These are phyloP conservation scores for Coleophoma crateriformis DNA, from an alignment of 2,329 filamentous ascomycete genomes.

Conservation along the genomic window DNA sequence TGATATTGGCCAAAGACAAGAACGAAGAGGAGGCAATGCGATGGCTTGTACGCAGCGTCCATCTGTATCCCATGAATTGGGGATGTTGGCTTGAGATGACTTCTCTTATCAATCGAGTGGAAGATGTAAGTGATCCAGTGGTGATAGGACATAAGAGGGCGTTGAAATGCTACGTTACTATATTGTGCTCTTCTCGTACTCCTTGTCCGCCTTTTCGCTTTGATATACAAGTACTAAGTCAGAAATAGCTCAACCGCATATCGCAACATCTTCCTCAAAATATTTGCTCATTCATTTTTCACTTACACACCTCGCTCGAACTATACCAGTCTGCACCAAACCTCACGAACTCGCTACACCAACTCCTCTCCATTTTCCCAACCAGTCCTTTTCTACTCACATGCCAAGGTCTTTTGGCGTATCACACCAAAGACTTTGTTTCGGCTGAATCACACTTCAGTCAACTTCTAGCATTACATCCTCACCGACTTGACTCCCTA, in stretches of 20 bases:
- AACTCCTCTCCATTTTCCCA: slow-evolving; percentile 81
- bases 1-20: slow-evolving; percentile 84
- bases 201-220: not conserved
- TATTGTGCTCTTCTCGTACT: too few relatives aligned
- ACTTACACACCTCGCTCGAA: slow-evolving; percentile 84
- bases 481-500: slow-evolving; percentile 75
- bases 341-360: slow-evolving; percentile 68
- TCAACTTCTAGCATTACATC: slow-evolving; percentile 70
- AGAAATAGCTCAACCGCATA: slow-evolving; percentile 61
- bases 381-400: slow-evolving; percentile 85
- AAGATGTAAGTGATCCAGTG: slow-evolving; percentile 58
- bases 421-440: slow-evolving; percentile 81
- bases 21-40: slow-evolving; percentile 80
- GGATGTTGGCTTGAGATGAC: slow-evolving; percentile 93
- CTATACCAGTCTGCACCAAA: slow-evolving; percentile 79
- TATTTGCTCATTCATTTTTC: slow-evolving; percentile 90
- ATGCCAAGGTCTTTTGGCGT: slow-evolving; percentile 80
- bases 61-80: slow-evolving; percentile 93
- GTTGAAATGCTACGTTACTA: too few relatives aligned
- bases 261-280: slow-evolving; percentile 75
- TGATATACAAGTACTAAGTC: slow-evolving; percentile 20
- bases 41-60: slow-evolving; percentile 83
- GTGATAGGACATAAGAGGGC: too few relatives aligned
- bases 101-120: slow-evolving; percentile 68
- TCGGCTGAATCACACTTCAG: slow-evolving; percentile 65